Base-by-base conservation (phyloP, 352 stramenopile genomes). In the Thalassiosira exigua region DNA sequence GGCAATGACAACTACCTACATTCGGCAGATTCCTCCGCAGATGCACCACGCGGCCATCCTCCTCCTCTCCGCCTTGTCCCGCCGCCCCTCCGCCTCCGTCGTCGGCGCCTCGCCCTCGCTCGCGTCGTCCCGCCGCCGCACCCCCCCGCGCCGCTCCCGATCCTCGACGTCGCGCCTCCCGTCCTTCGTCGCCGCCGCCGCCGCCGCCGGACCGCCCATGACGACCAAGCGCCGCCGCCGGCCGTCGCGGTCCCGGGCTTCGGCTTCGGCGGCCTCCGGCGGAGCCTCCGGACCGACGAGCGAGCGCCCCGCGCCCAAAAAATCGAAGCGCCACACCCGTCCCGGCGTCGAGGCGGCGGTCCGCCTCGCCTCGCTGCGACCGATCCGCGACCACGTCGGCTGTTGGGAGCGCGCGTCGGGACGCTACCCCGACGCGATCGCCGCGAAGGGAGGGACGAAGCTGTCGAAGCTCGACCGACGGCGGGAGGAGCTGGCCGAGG, bases 301-400 rank as follows among this genome's bases (percentile, higher is more conserved):
- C 7, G 14, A 44, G 36, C 36, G 36, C 36, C 7, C 36, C 7
- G 36, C 36, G 7, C 36, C 57, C 36, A 59, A 62, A 56, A 53
- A 33, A 26, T 44, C 32, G 42, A 70, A 44, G 26, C 57, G 57
- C 36, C 81, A 81, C 42, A 84, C 68, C 12, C 59, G 82, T 59
- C 65, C 80, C 2, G 86, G 86, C 41, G 80, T 90, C 19, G 77
- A 79, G 42, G 82, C 80, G 4, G 76, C 82, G 0, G 75, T 56
- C 54, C 80, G 72, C 14, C 78, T 92, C 14, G 30, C 61, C 1
- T 67, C 74, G 0, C 62, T 84, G 9, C 21, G 44, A 2, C 48
- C 56, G 11, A 57, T 56, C 41, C 29, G 19, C 30, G 33, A 42
- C 33, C 56, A 41, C 33, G 17, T 74, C 5, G 33, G 33, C 3